Conservation (phyloP, 2,329 filamentous ascomycete genomes). For the Aspergillus brasiliensis region DNA sequence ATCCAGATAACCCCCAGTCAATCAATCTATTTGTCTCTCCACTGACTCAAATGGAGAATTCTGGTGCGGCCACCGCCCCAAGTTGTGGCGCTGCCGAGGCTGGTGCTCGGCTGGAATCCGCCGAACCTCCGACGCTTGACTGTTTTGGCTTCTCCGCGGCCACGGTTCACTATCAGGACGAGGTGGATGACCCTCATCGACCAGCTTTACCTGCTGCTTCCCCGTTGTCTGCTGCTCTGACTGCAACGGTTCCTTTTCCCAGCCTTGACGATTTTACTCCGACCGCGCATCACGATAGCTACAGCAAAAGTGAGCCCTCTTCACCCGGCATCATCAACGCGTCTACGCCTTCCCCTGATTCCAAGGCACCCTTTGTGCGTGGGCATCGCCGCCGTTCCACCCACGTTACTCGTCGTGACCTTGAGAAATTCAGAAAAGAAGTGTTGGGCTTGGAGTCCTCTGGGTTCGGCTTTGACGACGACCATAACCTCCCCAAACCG, state of each 20-base stretch:
- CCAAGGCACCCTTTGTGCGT: conserved; percentile 39
- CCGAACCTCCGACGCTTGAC: conserved; percentile 28
- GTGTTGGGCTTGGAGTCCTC: conserved; percentile 36
- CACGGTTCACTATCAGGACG: conserved; percentile 1
- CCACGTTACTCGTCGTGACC: conserved; percentile 42
- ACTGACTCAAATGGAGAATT: conserved; percentile 11
- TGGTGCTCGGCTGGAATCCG: conserved; percentile 18
- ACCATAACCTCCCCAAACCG: conserved; percentile 25
- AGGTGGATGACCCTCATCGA: neutral
- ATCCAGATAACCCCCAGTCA: neutral
- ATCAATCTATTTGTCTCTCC: neutral
- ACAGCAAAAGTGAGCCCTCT: conserved; percentile 8
- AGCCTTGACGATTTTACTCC: neutral
- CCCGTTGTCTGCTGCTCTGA: neutral
- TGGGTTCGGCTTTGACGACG: conserved; percentile 35
- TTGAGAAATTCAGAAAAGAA: conserved; percentile 41
- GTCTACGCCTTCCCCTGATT: conserved; percentile 30
- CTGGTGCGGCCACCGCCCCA: conserved; percentile 12
- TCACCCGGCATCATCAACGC: conserved; percentile 36
- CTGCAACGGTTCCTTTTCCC: conserved; percentile 1
- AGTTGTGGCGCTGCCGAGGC: conserved; percentile 13
- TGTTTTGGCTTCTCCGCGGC: conserved; percentile 15
- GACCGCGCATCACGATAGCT: neutral
- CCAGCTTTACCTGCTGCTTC: neutral
- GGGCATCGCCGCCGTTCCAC: conserved; percentile 46